Base-by-base conservation (phyloP, 441 rosid species). In the Arabidopsis hybrid region DNA sequence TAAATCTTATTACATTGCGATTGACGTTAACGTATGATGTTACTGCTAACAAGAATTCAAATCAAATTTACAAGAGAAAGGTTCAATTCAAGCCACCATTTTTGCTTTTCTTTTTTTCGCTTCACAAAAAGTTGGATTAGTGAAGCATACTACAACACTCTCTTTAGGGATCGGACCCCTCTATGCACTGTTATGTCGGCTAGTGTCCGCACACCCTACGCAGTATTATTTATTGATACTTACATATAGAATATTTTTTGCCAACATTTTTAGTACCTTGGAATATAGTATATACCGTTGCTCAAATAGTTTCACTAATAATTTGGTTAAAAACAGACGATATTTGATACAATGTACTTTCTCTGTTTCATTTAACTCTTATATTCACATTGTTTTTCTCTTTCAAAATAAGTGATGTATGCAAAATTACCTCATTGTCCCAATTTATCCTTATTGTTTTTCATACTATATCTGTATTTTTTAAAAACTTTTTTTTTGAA, bases 11-110 rank as follows among this genome's bases (percentile, higher is more conserved):
- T 59, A 71, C 62, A 65, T 8, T 59, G 43, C 63, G 31, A 71
- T 29, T 77, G 80, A 77, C 53, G 72, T 77, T 71, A 71, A 77
- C 80, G 68, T 77, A 21, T 77, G 80, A 77, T 77, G 76, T 77
- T 77, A 77, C 76, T 57, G 21, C 31, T 71, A 77, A 58, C 63
- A 58, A 26, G 16, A 18, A 10, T 59, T 58, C 8, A 32, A 76
- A 16, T 69, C 36, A 11, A 58, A 57, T 56, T 36, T n/a, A 56
- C 56, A 31, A 26, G 29, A 65, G 14, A 10, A 5, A 29, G 14
- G 13, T 38, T 75, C 55, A 49, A 32, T 47, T 61, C 58, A 47
- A 61, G 71, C n/a, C 49, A 31, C 32, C 49, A 57, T 31, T 11
- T 42, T 17, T 18, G 38, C 8, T 13, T 63, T 6, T 4, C 32